phyloP scores from a whole-genome alignment of 2,329 filamentous ascomycete species.

The Sporothrix brasiliensis region DNA sequence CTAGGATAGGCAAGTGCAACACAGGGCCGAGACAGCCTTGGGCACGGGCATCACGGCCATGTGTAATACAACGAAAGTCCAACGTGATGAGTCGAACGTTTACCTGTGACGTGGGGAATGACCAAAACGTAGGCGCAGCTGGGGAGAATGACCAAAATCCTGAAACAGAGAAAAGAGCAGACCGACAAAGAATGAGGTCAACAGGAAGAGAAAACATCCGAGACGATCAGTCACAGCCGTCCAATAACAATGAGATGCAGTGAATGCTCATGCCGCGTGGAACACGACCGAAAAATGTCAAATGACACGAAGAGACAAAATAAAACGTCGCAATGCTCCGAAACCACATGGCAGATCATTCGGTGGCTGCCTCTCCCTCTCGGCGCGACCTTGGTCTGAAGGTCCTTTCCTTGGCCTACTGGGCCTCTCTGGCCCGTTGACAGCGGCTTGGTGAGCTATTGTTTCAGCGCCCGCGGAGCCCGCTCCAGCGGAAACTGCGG shows the following conservation, averaged over 20 bases:
- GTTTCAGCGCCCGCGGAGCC: slow-evolving; percentile 8
- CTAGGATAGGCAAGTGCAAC: slow-evolving; percentile 1
- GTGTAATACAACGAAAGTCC: slow-evolving; percentile 1
- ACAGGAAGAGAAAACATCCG: neutral
- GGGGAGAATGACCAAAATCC: neutral
- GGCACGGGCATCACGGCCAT: neutral
- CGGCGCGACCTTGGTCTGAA: neutral
- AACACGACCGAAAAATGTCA: neutral
- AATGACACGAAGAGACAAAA: neutral
- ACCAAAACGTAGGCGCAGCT: slow-evolving; percentile 11
- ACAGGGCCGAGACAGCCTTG: neutral
- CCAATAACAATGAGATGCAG: neutral
- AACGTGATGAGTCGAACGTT: no score
- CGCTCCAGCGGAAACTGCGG: neutral
- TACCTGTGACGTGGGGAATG: neutral
- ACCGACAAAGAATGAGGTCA: neutral
- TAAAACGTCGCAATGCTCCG: neutral
- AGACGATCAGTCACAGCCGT: slow-evolving; percentile 6
- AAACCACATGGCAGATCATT: slow-evolving; percentile 19
- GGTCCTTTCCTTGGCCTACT: neutral
- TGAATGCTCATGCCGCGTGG: neutral
- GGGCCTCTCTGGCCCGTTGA: neutral
- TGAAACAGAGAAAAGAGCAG: neutral
- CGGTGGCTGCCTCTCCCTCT: slow-evolving; percentile 19
- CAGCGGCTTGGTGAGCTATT: neutral